Evolutionary conservation across 2,329 filamentous ascomycete genomes (phyloP).

Genomic region (Conoideocrella luteorostrata): DNA sequence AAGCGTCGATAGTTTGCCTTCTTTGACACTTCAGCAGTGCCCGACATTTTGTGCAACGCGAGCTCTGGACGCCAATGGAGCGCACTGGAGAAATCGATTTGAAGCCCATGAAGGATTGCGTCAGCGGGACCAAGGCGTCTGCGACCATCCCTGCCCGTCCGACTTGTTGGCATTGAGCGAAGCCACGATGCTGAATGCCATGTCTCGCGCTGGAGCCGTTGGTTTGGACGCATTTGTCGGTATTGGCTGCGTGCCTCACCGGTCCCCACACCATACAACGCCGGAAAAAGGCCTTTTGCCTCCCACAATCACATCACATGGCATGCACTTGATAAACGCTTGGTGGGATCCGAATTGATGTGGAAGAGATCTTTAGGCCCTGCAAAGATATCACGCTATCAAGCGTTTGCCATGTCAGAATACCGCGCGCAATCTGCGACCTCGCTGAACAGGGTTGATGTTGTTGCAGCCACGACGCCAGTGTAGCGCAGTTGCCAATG

Average conservation of each 20-base stretch:
- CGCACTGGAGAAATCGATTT: too few relatives aligned
- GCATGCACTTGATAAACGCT: neutral
- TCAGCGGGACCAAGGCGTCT: too few relatives aligned
- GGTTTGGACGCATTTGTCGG: neutral
- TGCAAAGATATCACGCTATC: too few relatives aligned
- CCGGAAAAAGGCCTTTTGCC: slow-evolving; percentile 5
- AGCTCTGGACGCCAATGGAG: neutral
- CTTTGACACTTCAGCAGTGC: neutral
- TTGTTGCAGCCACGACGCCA: neutral
- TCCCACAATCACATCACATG: slow-evolving; percentile 10
- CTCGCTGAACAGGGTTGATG: too few relatives aligned
- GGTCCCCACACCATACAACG: slow-evolving; percentile 14
- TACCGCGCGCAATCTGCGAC: too few relatives aligned
- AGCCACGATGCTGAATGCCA: neutral
- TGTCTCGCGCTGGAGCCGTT: slow-evolving; percentile 3
- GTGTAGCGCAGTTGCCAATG: too few relatives aligned
- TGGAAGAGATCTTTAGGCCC: neutral
- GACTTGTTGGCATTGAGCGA: neutral
- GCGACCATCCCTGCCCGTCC: neutral
- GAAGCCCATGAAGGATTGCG: too few relatives aligned
- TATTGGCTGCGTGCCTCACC: slow-evolving; percentile 16
- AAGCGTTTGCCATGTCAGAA: neutral
- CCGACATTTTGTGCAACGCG: neutral
- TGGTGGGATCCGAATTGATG: slow-evolving; percentile 1
- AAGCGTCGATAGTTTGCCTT: neutral